Conservation (phyloP, 192 early-diverging fungal genomes). For the Backusella luteola region DNA sequence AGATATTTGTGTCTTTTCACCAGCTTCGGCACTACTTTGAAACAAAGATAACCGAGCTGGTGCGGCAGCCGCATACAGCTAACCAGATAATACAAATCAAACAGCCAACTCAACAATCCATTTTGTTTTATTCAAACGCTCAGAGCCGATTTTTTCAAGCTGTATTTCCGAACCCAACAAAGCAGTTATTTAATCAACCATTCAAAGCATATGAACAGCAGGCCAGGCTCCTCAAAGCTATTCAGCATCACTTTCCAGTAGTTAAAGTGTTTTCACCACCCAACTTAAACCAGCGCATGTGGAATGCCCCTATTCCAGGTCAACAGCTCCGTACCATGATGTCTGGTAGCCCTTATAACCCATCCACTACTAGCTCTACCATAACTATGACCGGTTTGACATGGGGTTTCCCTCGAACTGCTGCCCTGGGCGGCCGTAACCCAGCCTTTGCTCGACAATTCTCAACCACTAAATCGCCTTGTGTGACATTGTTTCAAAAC, state of each 20-base stretch:
- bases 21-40: conserved; percentile 30
- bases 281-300: not conserved
- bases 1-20: conserved; percentile 27
- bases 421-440: not conserved
- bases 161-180: not conserved
- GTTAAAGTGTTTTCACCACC: conserved; percentile 3
- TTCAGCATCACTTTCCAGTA: conserved; percentile 20
- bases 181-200: not conserved
- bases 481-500: conserved; percentile 6
- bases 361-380: not conserved
- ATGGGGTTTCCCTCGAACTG: conserved; percentile 20
- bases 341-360: conserved; percentile 1
- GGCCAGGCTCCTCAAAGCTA: not conserved
- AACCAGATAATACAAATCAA: not conserved
- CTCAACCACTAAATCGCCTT: conserved; percentile 11
- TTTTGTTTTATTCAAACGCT: not conserved
- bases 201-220: conserved; percentile 2
- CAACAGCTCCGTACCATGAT: conserved; percentile 8
- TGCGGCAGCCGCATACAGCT: not conserved
- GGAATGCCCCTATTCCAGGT: not conserved
- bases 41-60: conserved; percentile 20
- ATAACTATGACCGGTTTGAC: not conserved
- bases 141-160: not conserved
- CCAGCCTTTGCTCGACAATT: conserved; percentile 5
- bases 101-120: not conserved